Percentiles rank a stretch among this genome's conserved stretches.
Conservation (phyloP, 106 monocot species). For the Cymbidium sinense region DNA sequence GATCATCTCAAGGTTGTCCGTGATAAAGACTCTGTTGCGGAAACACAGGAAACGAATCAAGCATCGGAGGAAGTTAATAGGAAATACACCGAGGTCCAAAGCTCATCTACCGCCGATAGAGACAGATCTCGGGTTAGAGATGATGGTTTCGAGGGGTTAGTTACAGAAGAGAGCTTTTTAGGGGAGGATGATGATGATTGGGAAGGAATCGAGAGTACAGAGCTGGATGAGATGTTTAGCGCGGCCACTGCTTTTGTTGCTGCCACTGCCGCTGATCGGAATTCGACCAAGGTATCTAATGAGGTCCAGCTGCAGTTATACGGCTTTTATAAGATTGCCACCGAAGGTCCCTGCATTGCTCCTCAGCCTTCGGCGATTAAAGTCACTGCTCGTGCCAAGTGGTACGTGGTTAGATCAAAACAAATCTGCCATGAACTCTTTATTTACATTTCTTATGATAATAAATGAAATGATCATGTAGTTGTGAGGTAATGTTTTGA, state of each 20-base stretch:
- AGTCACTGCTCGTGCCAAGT: conserved; percentile 88
- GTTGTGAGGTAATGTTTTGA: not conserved
- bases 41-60: not conserved
- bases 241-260: conserved; percentile 89
- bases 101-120: not conserved
- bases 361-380: conserved; percentile 79
- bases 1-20: conserved; percentile 67
- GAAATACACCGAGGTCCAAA: not conserved
- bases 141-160: conserved; percentile 1
- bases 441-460: not conserved
- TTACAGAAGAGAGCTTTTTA: not conserved
- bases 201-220: conserved; percentile 97
- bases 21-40: conserved; percentile 9
- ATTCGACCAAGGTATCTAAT: conserved; percentile 46
- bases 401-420: conserved; percentile 34
- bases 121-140: conserved; percentile 3
- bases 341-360: conserved; percentile 84
- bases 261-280: conserved; percentile 66
- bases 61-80: conserved; percentile 1
- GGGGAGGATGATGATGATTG: conserved; percentile 55
- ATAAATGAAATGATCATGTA: not conserved
- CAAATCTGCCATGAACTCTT: not conserved
- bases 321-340: conserved; percentile 92
- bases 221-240: conserved; percentile 87
- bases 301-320: conserved; percentile 86